Conservation (phyloP, 2,329 filamentous ascomycete species). For the Lachnellula arida region DNA sequence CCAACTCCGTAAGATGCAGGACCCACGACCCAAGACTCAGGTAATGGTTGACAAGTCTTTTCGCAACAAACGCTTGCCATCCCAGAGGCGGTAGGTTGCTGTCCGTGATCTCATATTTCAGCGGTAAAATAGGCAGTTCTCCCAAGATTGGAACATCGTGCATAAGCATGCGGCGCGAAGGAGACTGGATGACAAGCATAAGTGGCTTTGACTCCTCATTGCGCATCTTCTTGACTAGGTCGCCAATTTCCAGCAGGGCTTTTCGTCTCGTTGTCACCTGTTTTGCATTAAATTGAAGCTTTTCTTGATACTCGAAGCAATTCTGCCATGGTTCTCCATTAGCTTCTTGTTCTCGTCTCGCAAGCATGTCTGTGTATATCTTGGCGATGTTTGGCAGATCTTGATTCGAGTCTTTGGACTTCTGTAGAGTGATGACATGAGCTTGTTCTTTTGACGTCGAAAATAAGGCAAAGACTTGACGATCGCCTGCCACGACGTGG, state of each 20-base stretch:
- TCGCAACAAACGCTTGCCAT: constrained; percentile 88
- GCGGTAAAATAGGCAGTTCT: constrained; percentile 76
- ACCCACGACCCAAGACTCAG: constrained; percentile 92
- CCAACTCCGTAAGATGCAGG: constrained; percentile 77
- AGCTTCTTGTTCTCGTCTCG: constrained; percentile 60
- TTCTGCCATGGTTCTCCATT: constrained; percentile 70
- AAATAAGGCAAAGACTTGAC: constrained; percentile 90
- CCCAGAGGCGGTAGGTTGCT: constrained; percentile 85
- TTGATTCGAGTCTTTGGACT: constrained; percentile 68
- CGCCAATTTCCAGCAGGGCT: constrained; percentile 80
- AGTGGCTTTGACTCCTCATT: constrained; percentile 77
- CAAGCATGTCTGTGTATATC: constrained; percentile 75
- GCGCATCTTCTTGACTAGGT: constrained; percentile 83
- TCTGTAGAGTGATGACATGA: constrained; percentile 83
- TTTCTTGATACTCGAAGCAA: constrained; percentile 82
- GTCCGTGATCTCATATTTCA: constrained; percentile 79
- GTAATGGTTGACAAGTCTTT: constrained; percentile 82
- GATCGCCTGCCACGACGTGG: constrained; percentile 84
- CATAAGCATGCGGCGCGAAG: constrained; percentile 71
- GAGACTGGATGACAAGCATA: constrained; percentile 86
- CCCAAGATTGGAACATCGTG: constrained; percentile 81
- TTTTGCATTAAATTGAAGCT: constrained; percentile 76
- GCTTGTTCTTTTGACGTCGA: constrained; percentile 77
- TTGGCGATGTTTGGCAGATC: constrained; percentile 87
- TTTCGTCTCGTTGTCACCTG: constrained; percentile 89